phyloP scores from a whole-genome alignment of 2,329 filamentous ascomycete species.

The Verticillium longisporum region DNA sequence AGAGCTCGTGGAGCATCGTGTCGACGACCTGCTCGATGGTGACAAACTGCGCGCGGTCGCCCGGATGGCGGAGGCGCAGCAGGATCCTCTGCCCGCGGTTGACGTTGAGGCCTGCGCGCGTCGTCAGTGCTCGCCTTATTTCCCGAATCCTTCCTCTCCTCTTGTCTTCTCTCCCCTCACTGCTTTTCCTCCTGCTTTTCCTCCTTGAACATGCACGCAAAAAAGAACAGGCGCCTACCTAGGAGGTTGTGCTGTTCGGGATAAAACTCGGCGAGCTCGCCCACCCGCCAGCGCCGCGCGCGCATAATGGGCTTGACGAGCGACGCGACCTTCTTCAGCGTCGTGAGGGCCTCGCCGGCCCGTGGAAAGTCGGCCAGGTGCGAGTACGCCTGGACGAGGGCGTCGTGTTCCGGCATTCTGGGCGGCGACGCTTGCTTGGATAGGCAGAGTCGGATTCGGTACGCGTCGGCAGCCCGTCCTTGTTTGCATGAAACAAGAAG shows the following conservation, averaged over 20 bases:
- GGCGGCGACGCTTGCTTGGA: too few species aligned
- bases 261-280: slow-evolving; percentile 77
- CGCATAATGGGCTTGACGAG: slow-evolving; percentile 94
- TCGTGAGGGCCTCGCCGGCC: slow-evolving; percentile 44
- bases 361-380: slow-evolving; percentile 41
- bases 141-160: too few species aligned
- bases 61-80: slow-evolving; percentile 70
- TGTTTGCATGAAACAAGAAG: too few species aligned
- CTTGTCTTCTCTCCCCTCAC: too few species aligned
- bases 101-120: slow-evolving; percentile 59
- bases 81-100: slow-evolving; percentile 74
- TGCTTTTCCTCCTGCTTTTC: too few species aligned
- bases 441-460: too few species aligned
- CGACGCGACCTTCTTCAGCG: slow-evolving; percentile 74
- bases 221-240: slow-evolving; percentile 33
- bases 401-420: slow-evolving; percentile 35
- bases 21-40: slow-evolving; percentile 75
- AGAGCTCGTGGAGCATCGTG: slow-evolving; percentile 90
- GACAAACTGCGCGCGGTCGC: slow-evolving; percentile 70
- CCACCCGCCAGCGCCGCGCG: slow-evolving; percentile 73
- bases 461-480: too few species aligned
- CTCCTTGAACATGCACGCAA: too few species aligned
- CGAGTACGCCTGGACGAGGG: slow-evolving; percentile 38
- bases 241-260: slow-evolving; percentile 67
- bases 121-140: not conserved